Evolutionary conservation across 176 grass and related monocot genomes (phyloP), one percentile per base, ranked within the genome.

Genomic region (Tuctoria greenei): DNA sequence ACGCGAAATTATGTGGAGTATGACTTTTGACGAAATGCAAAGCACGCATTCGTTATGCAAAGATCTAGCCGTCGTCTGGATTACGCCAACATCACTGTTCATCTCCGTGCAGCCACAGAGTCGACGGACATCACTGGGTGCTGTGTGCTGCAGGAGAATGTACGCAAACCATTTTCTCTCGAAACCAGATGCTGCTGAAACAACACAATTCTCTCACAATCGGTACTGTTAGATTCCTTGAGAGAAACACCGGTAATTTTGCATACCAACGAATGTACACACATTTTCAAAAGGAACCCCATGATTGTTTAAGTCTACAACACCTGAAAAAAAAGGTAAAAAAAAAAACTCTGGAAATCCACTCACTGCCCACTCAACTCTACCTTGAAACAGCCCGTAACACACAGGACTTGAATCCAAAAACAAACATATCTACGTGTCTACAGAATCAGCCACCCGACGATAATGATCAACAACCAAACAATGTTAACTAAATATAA

Each of bases 401-500:
- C 72, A 59, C 80, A 81, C 69, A 56, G 45, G 67, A 72, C 44
- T 61, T 67, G 75, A 87, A 85, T 71, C 67, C 61, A 9, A 8
- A 88, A 86, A 82, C 63, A 86, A 86, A 84, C 61, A 80, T 18
- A 84, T 72, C 47, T 76, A 45, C 57, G 17, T 76, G 31, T 49
- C 82, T 76, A 88, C 57, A 80, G 20, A 68, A 80, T 64, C 70
- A 51, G 47, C 67, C 56, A 52, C 57, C 24, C 27, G 4, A 49
- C 58, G 38, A 82, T 46, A 60, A 64, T 20, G 2, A 56, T 44
- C n/a, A 18, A 77, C 41, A 87, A 79, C 36, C 34, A 79, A 84
- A 79, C 69, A 86, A 69, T 82, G 72, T 64, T 38, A 78, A 61
- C 83, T 91, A 74, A 66, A 88, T 77, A 67, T 78, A 92, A 89